Conservation (phyloP, 2,329 filamentous ascomycete genomes). For the Trichothecium sympodiale region DNA sequence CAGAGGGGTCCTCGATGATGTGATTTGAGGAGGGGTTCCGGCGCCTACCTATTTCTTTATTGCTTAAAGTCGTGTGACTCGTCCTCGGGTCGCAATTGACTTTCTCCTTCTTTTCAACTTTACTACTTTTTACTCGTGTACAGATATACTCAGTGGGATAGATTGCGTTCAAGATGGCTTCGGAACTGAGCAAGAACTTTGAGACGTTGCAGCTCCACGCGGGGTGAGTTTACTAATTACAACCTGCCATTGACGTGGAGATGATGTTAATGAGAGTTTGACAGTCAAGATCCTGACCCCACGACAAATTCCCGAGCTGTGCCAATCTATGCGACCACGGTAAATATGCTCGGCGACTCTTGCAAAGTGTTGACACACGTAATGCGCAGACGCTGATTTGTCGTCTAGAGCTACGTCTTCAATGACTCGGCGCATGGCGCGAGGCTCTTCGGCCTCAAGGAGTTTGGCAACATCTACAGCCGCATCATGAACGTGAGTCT, state of each 20-base stretch:
- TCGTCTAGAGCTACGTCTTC: slow-evolving; percentile 69
- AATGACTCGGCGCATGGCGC: slow-evolving; percentile 94
- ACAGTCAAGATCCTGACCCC: slow-evolving; percentile 68
- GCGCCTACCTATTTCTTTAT: neutral
- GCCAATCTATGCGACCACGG: slow-evolving; percentile 90
- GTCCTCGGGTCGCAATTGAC: too few relatives aligned
- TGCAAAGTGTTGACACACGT: neutral
- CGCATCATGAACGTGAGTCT: slow-evolving; percentile 81
- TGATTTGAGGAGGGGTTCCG: neutral
- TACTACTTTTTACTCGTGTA: neutral
- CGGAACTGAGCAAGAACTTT: slow-evolving; percentile 51
- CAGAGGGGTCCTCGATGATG: too few relatives aligned
- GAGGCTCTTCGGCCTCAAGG: slow-evolving; percentile 90
- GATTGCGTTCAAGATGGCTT: slow-evolving; percentile 14
- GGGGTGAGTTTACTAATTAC: slow-evolving; percentile 42
- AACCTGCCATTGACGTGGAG: slow-evolving; percentile 9
- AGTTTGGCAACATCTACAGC: slow-evolving; percentile 96
- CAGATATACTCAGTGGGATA: neutral
- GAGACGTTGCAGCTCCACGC: slow-evolving; percentile 82
- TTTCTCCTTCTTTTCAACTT: neutral
- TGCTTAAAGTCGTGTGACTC: too few relatives aligned
- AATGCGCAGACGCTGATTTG: slow-evolving; percentile 6
- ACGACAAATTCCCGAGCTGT: slow-evolving; percentile 81
- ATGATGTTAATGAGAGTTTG: slow-evolving; percentile 8
- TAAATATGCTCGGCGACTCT: too few relatives aligned